A percentile compares a stretch with the other conserved stretches of the same genome.
Evolutionary conservation across 1,284 basidiomycete genomes (phyloP).

Genomic region (Apiotrichum porosum): DNA sequence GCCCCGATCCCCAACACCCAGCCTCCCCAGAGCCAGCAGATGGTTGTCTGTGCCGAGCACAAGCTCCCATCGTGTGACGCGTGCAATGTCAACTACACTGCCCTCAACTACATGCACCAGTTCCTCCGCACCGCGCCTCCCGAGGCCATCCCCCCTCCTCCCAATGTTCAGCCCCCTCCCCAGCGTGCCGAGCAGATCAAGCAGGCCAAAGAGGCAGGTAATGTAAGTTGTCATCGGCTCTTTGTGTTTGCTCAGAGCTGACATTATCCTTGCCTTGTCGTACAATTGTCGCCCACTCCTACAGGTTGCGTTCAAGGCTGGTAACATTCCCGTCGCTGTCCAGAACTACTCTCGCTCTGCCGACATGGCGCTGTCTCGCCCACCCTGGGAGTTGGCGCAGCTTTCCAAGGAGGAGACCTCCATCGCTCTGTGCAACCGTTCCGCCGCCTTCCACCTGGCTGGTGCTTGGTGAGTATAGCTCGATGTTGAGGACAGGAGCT

Average conservation of each 20-base stretch:
- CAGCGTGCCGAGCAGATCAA: conserved; percentile 68
- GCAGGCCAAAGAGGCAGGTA: conserved; percentile 81
- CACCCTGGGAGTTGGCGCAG: conserved; percentile 81
- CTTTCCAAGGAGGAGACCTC: conserved; percentile 85
- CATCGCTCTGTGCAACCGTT: conserved; percentile 83
- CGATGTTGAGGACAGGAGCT: conserved; percentile 2
- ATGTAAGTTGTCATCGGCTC: conserved; percentile 56
- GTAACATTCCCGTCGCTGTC: conserved; percentile 70
- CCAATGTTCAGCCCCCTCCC: conserved; percentile 60
- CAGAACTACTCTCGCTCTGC: conserved; percentile 79
- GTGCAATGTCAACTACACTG: conserved; percentile 65
- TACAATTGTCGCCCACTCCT: conserved; percentile 5
- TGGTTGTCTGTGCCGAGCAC: conserved; percentile 59
- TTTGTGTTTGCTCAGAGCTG: neutral
- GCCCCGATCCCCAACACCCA: conserved; percentile 26
- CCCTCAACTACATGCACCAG: conserved; percentile 64
- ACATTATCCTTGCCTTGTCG: neutral
- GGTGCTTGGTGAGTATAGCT: conserved; percentile 54
- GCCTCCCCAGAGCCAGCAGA: conserved; percentile 27
- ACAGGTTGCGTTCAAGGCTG: conserved; percentile 69
- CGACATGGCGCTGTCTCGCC: conserved; percentile 72
- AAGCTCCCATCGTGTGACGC: conserved; percentile 63
- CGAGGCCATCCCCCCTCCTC: conserved; percentile 70
- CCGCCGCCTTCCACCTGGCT: conserved; percentile 73
- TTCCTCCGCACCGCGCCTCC: conserved; percentile 63